Evolutionary conservation across 2,329 filamentous ascomycete species (phyloP).

Genomic region (Chrysoporthe cubensis): DNA sequence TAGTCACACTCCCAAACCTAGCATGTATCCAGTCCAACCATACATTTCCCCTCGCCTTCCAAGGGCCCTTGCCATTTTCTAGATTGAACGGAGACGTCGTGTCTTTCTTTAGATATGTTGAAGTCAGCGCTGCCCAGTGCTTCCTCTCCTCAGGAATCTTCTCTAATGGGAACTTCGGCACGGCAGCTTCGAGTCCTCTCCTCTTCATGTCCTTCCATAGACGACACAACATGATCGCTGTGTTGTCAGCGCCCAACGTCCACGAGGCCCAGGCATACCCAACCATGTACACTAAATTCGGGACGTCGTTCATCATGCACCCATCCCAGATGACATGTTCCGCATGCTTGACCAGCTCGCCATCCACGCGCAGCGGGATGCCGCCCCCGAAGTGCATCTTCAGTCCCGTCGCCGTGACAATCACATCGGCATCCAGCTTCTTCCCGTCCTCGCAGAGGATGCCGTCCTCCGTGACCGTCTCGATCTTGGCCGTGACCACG

Average conservation of each 20-base stretch:
- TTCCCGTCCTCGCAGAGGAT: conserved; percentile 50
- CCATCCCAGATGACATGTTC: conserved; percentile 52
- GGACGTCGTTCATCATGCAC: conserved; percentile 64
- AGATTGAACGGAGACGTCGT: neutral
- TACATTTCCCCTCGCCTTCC: conserved; percentile 20
- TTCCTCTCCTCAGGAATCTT: neutral
- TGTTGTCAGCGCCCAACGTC: conserved; percentile 63
- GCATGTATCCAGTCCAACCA: conserved; percentile 21
- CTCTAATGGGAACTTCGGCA: neutral
- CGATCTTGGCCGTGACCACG: conserved; percentile 52
- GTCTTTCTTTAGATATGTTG: conserved; percentile 18
- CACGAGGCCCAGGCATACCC: conserved; percentile 66
- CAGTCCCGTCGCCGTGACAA: conserved; percentile 66
- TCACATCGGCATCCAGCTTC: conserved; percentile 59
- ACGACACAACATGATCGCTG: conserved; percentile 19
- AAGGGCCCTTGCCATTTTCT: conserved; percentile 6
- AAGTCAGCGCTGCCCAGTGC: neutral
- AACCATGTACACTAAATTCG: conserved; percentile 61
- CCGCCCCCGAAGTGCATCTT: conserved; percentile 21
- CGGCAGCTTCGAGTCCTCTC: conserved; percentile 10
- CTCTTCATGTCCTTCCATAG: conserved; percentile 16
- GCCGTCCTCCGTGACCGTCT: conserved; percentile 45
- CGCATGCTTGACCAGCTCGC: conserved; percentile 2
- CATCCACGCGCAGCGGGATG: conserved; percentile 16
- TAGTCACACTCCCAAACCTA: neutral